A percentile compares a stretch with the other conserved stretches of the same genome.
Conservation (phyloP, 352 stramenopile species). For the Phytophthora litchii region DNA sequence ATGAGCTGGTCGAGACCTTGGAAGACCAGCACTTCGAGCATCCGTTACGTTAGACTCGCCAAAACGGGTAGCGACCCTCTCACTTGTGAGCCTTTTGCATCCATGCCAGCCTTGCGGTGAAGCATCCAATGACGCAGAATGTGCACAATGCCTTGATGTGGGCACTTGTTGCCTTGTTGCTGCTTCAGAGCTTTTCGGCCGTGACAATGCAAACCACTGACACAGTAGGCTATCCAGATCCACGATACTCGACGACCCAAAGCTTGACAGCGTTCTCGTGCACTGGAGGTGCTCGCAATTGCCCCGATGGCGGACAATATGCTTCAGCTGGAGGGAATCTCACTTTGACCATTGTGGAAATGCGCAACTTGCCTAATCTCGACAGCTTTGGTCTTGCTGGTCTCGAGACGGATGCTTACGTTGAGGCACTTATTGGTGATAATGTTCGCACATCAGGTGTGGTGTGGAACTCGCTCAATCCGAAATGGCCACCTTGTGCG, state of each 20-base stretch:
- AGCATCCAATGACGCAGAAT: constrained; percentile 32
- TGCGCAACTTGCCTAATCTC: constrained; percentile 85
- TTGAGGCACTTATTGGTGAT: constrained; percentile 76
- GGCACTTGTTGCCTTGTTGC: constrained; percentile 8
- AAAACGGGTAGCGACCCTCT: constrained; percentile 24
- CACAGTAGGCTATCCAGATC: constrained; percentile 68
- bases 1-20: constrained; percentile 1
- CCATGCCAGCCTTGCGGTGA: constrained; percentile 27
- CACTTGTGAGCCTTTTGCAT: constrained; percentile 15
- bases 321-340: constrained; percentile 84
- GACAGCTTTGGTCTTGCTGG: constrained; percentile 76
- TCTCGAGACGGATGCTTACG: constrained; percentile 77
- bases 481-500: constrained; percentile 68
- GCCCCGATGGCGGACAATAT: constrained; percentile 75
- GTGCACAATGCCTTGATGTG: constrained; percentile 14
- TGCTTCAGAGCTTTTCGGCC: constrained; percentile 1
- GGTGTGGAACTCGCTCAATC: constrained; percentile 79
- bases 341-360: constrained; percentile 84
- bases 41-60: constrained; percentile 17
- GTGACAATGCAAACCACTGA: constrained; percentile 55
- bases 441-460: constrained; percentile 64
- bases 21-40: neutral
- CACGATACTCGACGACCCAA: constrained; percentile 59
- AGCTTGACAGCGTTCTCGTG: constrained; percentile 74
- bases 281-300: constrained; percentile 64